Evolutionary conservation across 257 asterid genomes (phyloP), one percentile per base, ranked within the genome.

Genomic region (Solanum sejunctum): DNA sequence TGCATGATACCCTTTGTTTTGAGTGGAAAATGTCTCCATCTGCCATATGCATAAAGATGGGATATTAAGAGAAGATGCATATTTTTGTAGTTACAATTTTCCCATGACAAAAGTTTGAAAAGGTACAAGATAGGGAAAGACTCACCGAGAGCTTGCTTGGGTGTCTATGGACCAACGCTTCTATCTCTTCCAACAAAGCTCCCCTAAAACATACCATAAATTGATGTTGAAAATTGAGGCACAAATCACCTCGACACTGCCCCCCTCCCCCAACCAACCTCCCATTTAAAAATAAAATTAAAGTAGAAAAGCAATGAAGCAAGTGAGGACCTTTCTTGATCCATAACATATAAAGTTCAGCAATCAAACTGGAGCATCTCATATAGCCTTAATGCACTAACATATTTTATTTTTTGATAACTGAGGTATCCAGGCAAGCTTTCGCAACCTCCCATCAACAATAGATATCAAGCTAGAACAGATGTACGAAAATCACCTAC

Each of bases 91-190:
- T 77, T 51, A 32, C 63, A 0, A 77, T 15, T 52, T 77, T 23
- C 82, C 47, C 72, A 78, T 61, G 20, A 84, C 20, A 36, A 64
- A 36, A 16, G 21, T 61, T 32, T 41, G 16, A 71, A 54, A 55
- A 84, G 55, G 9, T 21, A 7, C 15, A 45, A 56, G 86, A 73
- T 70, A 88, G 77, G 80, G 84, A 26, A 84, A 88, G 58, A 87
- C 95, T 55, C 88, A 96, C 99, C 47, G 97, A 93, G 88, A 96
- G 97, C 92, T 89, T 95, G 87, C 94, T 98, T 23, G 92, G 89
- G 90, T 96, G 99, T 36, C 98, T 98, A 87, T 92, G 97, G 84
- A 95, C 99, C 90, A 96, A 89, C 43, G 98, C 89, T 87, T 91
- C 97, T 52, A 96, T 92, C 87, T 96, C 98, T 70, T 93, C 98